A percentile compares a stretch with the other conserved stretches of the same genome.
Conservation (phyloP, 768 basidiomycete genomes). For the Kwoniella bestiolae region DNA sequence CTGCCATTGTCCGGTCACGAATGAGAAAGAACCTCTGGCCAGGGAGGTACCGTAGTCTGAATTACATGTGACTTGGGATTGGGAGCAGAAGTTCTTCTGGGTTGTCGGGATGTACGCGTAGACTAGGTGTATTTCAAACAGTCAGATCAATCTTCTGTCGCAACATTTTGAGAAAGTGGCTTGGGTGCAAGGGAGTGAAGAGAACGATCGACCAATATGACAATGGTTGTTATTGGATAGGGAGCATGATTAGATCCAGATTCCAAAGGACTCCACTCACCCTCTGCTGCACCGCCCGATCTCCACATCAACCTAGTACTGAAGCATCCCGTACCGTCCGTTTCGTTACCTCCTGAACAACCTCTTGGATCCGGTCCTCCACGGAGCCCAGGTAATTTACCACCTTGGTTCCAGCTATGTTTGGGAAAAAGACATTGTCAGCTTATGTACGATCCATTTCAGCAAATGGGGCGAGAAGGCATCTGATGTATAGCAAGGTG, state of each 20-base stretch:
- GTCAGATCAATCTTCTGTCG: neutral
- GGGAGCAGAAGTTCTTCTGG: constrained; percentile 61
- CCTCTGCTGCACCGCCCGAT: constrained; percentile 67
- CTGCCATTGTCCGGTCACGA: constrained; percentile 61
- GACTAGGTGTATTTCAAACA: constrained; percentile 60
- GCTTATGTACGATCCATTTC: too few species aligned
- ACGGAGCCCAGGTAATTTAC: constrained; percentile 81
- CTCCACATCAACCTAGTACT: constrained; percentile 82
- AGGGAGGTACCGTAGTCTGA: constrained; percentile 51
- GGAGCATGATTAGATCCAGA: neutral
- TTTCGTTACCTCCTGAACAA: constrained; percentile 54
- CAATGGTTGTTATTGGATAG: neutral
- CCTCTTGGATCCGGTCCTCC: constrained; percentile 57
- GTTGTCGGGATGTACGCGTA: constrained; percentile 76
- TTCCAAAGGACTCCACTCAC: constrained; percentile 28
- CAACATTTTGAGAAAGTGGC: too few species aligned
- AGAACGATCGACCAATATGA: neutral
- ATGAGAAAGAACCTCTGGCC: constrained; percentile 52
- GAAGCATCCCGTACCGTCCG: constrained; percentile 72
- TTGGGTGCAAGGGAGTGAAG: too few species aligned
- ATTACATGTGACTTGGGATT: constrained; percentile 63
- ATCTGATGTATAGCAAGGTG: too few species aligned
- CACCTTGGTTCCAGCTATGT: constrained; percentile 69
- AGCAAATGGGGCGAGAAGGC: too few species aligned
- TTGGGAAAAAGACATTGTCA: constrained; percentile 55